Percentiles rank a stretch among this genome's conserved stretches.
Evolutionary conservation across 2,329 filamentous ascomycete genomes (phyloP).

Genomic region (Cladosporium sp.): DNA sequence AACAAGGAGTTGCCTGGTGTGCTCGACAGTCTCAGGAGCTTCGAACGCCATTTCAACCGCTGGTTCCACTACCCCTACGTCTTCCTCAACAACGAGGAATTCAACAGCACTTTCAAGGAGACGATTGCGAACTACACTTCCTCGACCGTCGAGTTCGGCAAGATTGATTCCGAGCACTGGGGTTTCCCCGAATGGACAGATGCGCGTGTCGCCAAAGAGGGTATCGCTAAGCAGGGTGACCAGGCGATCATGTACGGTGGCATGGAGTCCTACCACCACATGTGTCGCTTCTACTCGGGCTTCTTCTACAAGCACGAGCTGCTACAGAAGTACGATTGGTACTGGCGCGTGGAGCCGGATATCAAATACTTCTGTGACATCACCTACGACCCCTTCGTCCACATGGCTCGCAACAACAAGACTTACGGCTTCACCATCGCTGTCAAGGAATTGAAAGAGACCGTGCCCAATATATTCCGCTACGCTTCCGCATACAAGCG

Average conservation of each 20-base stretch:
- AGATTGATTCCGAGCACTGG: slow-evolving; percentile 89
- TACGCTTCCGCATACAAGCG: slow-evolving; percentile 98
- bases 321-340: slow-evolving; percentile 97
- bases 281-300: slow-evolving; percentile 99
- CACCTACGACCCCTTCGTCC: slow-evolving; percentile 95
- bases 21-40: slow-evolving; percentile 93
- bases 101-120: slow-evolving; percentile 91
- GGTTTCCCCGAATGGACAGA: slow-evolving; percentile 97
- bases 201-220: slow-evolving; percentile 88
- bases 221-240: slow-evolving; percentile 94
- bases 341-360: slow-evolving; percentile 98
- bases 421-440: slow-evolving; percentile 99
- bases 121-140: slow-evolving; percentile 89
- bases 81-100: slow-evolving; percentile 96
- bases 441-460: slow-evolving; percentile 96
- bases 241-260: slow-evolving; percentile 98
- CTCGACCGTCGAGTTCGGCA: slow-evolving; percentile 83
- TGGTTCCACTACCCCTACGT: slow-evolving; percentile 99
- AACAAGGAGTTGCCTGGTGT: slow-evolving; percentile 97
- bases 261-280: slow-evolving; percentile 97
- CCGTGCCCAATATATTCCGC: slow-evolving; percentile 96
- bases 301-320: slow-evolving; percentile 98
- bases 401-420: slow-evolving; percentile 93
- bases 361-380: slow-evolving; percentile 99
- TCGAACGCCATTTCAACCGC: slow-evolving; percentile 97